Conservation (phyloP, 1,139 yeast genomes). For the Pichia sp. region DNA sequence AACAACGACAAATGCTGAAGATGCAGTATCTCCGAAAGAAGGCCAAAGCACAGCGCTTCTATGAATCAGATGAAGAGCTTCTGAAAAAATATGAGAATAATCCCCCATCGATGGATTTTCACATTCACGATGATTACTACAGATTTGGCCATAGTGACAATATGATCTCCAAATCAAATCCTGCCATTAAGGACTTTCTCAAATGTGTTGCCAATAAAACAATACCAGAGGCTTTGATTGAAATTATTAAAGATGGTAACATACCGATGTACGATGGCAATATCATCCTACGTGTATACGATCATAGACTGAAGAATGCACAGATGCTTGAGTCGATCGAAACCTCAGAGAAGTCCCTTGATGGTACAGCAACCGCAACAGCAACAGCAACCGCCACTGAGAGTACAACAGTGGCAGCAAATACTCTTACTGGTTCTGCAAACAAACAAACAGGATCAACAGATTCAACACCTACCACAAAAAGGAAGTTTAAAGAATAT, state of each 20-base stretch:
- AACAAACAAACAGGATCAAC: background rate
- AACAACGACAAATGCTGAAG: slow-evolving; percentile 37
- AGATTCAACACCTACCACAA: background rate
- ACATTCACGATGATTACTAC: slow-evolving; percentile 84
- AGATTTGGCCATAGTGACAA: slow-evolving; percentile 74
- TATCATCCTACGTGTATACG: slow-evolving; percentile 73
- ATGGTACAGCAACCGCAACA: background rate
- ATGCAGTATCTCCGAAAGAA: slow-evolving; percentile 41
- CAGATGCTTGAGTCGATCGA: slow-evolving; percentile 26
- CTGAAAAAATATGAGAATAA: slow-evolving; percentile 68
- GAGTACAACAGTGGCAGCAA: background rate
- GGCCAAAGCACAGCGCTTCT: slow-evolving; percentile 47
- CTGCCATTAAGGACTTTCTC: slow-evolving; percentile 73
- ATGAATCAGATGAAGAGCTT: slow-evolving; percentile 69
- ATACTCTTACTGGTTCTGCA: background rate
- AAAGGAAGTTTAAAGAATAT: slow-evolving; percentile 53
- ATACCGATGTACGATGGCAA: slow-evolving; percentile 85
- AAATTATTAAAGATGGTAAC: slow-evolving; percentile 80
- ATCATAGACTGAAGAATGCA: no score
- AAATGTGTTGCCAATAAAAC: slow-evolving; percentile 73
- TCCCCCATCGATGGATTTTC: slow-evolving; percentile 81
- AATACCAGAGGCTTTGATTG: slow-evolving; percentile 86
- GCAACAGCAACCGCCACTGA: background rate
- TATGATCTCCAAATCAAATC: slow-evolving; percentile 72
- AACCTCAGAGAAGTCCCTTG: background rate